Conservation (phyloP, 2,329 filamentous ascomycete species). For the Aspergillus sp. region DNA sequence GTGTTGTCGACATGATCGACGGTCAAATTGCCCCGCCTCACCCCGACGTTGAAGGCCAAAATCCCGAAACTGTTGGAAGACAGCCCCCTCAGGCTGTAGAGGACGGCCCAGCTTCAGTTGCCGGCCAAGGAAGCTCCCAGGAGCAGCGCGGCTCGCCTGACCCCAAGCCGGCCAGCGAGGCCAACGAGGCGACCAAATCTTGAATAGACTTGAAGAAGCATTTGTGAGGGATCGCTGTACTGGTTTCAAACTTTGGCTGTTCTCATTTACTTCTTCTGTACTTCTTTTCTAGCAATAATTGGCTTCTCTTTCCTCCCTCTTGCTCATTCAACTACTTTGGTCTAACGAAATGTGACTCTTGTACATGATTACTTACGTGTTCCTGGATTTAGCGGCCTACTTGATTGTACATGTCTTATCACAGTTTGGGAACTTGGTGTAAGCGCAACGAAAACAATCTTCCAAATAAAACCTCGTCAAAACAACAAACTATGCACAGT, state of each 20-base stretch:
- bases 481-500: conserved; percentile 37
- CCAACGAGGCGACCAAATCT: conserved; percentile 47
- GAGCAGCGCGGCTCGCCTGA: conserved; percentile 39
- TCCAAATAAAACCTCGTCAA: conserved; percentile 33
- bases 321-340: conserved; percentile 12
- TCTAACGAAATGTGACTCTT: conserved; percentile 22
- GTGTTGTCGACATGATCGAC: conserved; percentile 62
- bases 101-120: conserved; percentile 44
- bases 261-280: conserved; percentile 19
- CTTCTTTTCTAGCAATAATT: conserved; percentile 18
- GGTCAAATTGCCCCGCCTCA: conserved; percentile 53
- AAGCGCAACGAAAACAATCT: conserved; percentile 29
- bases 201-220: conserved; percentile 20
- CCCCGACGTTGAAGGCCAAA: conserved; percentile 59
- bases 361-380: conserved; percentile 17
- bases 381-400: conserved; percentile 2
- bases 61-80: conserved; percentile 56
- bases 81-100: conserved; percentile 36
- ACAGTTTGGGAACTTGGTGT: conserved; percentile 8
- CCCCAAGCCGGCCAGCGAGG: conserved; percentile 51
- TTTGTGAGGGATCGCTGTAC: conserved; percentile 20
- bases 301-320: too few species aligned
- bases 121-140: conserved; percentile 40
- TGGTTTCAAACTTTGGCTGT: conserved; percentile 15
- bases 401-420: conserved; percentile 2